phyloP scores from a whole-genome alignment of 306 rosid genomes.

The Acacia crassicarpa region DNA sequence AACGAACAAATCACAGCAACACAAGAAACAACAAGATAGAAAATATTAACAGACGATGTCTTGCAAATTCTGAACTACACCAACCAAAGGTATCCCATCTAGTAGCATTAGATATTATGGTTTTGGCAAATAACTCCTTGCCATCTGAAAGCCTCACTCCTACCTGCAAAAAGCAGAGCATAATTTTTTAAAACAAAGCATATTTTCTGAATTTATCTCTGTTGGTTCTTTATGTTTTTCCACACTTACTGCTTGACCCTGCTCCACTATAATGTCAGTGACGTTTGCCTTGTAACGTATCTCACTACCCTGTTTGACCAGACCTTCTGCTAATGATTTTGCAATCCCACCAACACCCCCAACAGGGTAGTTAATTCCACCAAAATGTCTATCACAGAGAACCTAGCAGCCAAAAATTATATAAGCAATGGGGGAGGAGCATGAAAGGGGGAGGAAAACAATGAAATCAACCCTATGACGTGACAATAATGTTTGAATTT shows the following conservation, averaged over 20 bases:
- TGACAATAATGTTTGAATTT: conserved; percentile 5
- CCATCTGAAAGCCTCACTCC: conserved; percentile 89
- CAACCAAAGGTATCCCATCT: conserved; percentile 99
- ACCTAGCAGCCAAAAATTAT: conserved; percentile 50
- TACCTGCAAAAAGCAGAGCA: conserved; percentile 50
- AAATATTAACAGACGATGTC: conserved; percentile 14
- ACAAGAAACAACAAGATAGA: conserved; percentile 28
- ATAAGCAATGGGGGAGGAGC: not conserved
- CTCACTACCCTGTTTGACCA: conserved; percentile 73
- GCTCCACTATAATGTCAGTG: conserved; percentile 59
- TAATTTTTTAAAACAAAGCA: conserved; percentile 27
- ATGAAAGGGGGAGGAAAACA: not conserved
- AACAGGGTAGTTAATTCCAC: conserved; percentile 90
- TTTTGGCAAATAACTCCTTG: conserved; percentile 79
- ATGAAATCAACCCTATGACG: conserved; percentile 15
- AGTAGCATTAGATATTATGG: conserved; percentile 93
- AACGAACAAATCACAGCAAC: not conserved
- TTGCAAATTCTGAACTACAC: conserved; percentile 28
- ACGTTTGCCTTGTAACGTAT: conserved; percentile 91
- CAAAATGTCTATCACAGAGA: conserved; percentile 92
- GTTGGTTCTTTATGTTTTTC: conserved; percentile 18
- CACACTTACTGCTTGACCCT: conserved; percentile 82
- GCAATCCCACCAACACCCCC: conserved; percentile 98
- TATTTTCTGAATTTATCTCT: conserved; percentile 27
- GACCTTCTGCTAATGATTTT: conserved; percentile 86